Evolutionary conservation across 345 rosid species (phyloP), one percentile per base, ranked within the genome.

Genomic region (Kandelia obovata): DNA sequence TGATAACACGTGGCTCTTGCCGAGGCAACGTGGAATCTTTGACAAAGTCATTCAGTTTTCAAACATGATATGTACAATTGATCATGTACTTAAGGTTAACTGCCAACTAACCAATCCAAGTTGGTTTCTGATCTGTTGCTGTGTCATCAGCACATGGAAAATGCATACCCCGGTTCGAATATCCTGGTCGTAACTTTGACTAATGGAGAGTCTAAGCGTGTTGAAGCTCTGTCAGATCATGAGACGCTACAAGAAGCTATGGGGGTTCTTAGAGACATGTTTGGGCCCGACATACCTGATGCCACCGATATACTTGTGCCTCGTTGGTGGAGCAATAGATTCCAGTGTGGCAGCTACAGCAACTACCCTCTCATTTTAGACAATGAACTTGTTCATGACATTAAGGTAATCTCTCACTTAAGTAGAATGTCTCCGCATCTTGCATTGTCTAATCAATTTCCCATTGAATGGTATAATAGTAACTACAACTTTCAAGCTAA

Each of bases 331-430:
- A 95, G 84, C 83, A 88, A 95, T 80, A 78, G 96, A 67, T 95
- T 90, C 83, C 99, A 95, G 84, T 89, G 96, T 61, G 96, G 99
- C 79, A 87, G 99, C 89, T 92, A 95, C 86, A 92, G 97, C 81
- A 90, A 95, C 49, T 95, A 88, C 80, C 99, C 99, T 60, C 85
- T 92, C 72, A 89, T 92, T 46, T 82, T 86, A 43, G 81, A 90
- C 74, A 80, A 81, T 31, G 86, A 84, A 80, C 69, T 80, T 27
- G 61, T 82, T 56, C 83, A 79, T 58, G 79, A 82, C 64, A 84
- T 95, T 10, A 85, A 86, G 94, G 99, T 95, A 77, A 2, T 3
- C 8, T 21, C 23, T 26, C 59, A 23, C 16, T 11, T 15, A 39
- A 39, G 16, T 10, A 39, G 13, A 39, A 39, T 39, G 13, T 39